Conservation (phyloP, 495 filamentous ascomycete species). For the Penicillium coffeae region DNA sequence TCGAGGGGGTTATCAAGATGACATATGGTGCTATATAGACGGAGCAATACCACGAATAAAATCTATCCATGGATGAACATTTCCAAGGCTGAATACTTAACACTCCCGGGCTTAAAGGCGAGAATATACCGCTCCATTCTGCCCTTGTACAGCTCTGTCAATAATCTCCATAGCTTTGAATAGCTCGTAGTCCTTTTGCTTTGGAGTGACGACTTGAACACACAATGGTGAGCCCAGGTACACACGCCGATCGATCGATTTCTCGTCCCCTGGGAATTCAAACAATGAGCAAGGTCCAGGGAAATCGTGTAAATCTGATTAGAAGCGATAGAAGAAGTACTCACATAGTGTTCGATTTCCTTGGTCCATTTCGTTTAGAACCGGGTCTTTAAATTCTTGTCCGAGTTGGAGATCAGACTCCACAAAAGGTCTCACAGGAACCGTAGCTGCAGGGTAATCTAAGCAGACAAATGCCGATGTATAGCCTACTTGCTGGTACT, state of each 20-base stretch:
- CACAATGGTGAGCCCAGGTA: constrained; percentile 55
- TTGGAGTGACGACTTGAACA: constrained; percentile 59
- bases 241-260: constrained; percentile 49
- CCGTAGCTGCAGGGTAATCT: constrained; percentile 56
- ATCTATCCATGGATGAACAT: too few relatives aligned
- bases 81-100: too few relatives aligned
- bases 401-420: constrained; percentile 47
- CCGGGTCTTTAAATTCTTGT: constrained; percentile 36
- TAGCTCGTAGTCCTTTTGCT: constrained; percentile 54
- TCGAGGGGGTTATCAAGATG: too few relatives aligned
- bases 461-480: constrained; percentile 58
- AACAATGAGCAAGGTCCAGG: background rate
- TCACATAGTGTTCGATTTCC: constrained; percentile 58
- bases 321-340: constrained; percentile 12
- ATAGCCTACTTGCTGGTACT: constrained; percentile 60
- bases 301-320: background rate
- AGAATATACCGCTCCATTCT: background rate
- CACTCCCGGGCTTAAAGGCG: background rate
- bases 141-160: constrained; percentile 36
- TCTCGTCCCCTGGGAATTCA: constrained; percentile 41
- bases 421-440: constrained; percentile 50
- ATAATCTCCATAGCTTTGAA: constrained; percentile 53
- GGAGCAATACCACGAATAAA: too few relatives aligned
- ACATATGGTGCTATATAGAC: too few relatives aligned
- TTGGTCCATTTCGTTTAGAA: constrained; percentile 57